Evolutionary conservation across 2,329 filamentous ascomycete genomes (phyloP).

Genomic region (Fonsecaea pugnacius): DNA sequence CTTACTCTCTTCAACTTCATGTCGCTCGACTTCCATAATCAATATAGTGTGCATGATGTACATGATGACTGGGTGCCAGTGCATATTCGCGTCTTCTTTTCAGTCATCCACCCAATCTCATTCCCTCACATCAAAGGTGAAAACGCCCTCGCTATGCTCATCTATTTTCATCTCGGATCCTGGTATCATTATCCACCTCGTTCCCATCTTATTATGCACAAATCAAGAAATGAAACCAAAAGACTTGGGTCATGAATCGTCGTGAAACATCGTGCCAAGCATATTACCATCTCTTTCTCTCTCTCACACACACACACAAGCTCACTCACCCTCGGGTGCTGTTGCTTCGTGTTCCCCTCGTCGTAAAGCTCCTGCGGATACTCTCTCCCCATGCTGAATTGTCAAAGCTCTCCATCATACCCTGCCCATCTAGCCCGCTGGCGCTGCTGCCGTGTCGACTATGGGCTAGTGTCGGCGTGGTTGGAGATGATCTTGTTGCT

Average conservation of each 20-base stretch:
- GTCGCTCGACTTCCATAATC: conserved; percentile 1
- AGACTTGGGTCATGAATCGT: conserved; percentile 3
- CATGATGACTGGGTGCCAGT: conserved; percentile 6
- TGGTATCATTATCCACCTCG: conserved; percentile 11
- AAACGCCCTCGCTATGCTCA: conserved; percentile 30
- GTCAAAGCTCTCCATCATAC: conserved; percentile 82
- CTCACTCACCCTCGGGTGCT: conserved; percentile 15
- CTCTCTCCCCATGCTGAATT: conserved; percentile 93
- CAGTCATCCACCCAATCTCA: conserved; percentile 1
- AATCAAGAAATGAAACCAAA: conserved; percentile 9
- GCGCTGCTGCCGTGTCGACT: conserved; percentile 69
- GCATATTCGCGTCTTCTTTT: conserved; percentile 1
- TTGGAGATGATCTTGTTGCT: conserved; percentile 40
- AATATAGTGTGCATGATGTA: conserved; percentile 5
- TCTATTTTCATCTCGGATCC: conserved; percentile 12
- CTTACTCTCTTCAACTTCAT: neutral
- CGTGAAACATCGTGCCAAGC: neutral
- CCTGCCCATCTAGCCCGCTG: conserved; percentile 62
- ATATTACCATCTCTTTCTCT: neutral
- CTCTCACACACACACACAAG: no score
- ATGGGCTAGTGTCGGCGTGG: conserved; percentile 44
- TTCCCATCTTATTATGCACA: conserved; percentile 21
- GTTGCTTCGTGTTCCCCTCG: conserved; percentile 47
- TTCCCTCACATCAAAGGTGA: conserved; percentile 3
- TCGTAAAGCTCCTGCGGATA: conserved; percentile 84